phyloP scores from a whole-genome alignment of 148 eudicot species.

The Vaccinium myrtillus region DNA sequence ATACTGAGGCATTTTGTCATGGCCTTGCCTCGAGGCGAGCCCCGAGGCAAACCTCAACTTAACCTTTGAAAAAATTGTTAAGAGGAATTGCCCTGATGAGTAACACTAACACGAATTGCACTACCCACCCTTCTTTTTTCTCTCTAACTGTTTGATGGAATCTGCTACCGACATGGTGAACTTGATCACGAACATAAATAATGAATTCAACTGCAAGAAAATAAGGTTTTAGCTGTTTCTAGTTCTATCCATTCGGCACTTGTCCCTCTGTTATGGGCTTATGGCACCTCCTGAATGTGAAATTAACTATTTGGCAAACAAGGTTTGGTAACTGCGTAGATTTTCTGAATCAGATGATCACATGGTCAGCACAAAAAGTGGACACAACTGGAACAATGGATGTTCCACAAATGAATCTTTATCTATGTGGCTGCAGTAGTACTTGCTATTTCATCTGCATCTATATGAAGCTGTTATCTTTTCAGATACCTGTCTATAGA shows the following conservation, averaged over 20 bases:
- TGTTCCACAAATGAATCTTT: not conserved
- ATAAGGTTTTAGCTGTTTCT: no score
- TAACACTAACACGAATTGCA: not conserved
- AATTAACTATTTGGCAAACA: not conserved
- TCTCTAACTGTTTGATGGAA: not conserved
- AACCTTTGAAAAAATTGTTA: no score
- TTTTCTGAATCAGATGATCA: not conserved
- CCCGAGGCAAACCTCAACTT: no score
- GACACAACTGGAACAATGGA: not conserved
- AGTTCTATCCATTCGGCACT: no score
- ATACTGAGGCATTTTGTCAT: not conserved
- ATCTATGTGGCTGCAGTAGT: not conserved
- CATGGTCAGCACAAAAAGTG: not conserved
- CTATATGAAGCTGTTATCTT: not conserved
- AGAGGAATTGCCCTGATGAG: not conserved
- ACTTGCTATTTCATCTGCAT: not conserved
- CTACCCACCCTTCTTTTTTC: not conserved
- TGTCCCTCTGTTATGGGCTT: no score
- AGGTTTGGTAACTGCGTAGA: no score
- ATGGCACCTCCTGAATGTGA: no score
- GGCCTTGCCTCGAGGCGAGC: no score
- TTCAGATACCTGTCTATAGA: not conserved
- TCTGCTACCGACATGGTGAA: not conserved
- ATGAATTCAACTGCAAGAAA: no score
- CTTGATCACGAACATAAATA: no score